phyloP scores from a whole-genome alignment of 352 stramenopile genomes.

The Phytopythium chamaehyphon region DNA sequence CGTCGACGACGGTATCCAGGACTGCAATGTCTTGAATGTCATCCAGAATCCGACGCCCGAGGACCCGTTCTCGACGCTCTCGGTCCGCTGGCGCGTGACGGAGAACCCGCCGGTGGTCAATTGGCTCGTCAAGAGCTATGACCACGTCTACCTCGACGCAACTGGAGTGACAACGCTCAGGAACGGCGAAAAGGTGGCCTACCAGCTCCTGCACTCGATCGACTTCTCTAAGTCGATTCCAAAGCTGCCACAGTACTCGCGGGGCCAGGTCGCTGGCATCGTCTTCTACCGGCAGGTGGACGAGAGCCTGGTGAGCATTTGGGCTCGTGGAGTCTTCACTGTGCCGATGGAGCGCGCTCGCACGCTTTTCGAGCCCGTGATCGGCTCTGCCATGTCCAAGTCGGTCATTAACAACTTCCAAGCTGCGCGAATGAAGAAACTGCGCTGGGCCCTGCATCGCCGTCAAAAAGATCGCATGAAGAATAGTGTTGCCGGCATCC shows the following conservation, averaged over 20 bases:
- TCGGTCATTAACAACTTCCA: no score
- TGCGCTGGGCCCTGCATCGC: no score
- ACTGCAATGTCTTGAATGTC: slow-evolving; percentile 16
- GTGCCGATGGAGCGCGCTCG: no score
- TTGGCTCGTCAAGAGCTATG: slow-evolving; percentile 17
- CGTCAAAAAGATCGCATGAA: no score
- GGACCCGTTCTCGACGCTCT: slow-evolving; percentile 34
- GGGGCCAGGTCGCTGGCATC: slow-evolving; percentile 18
- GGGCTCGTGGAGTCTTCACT: no score
- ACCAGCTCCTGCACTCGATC: slow-evolving; percentile 31
- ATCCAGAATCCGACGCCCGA: slow-evolving; percentile 33
- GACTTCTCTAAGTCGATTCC: slow-evolving; percentile 16
- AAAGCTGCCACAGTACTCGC: slow-evolving; percentile 13
- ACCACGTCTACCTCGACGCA: slow-evolving; percentile 17
- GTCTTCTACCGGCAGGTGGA: slow-evolving; percentile 16
- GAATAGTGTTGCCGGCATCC: no score
- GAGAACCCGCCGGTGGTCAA: slow-evolving; percentile 17
- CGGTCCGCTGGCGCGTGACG: slow-evolving; percentile 24
- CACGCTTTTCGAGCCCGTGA: no score
- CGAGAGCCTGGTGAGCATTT: not conserved
- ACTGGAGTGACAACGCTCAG: slow-evolving; percentile 25
- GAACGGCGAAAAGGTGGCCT: slow-evolving; percentile 25
- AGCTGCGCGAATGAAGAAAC: no score
- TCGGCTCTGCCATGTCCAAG: no score
- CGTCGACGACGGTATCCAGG: slow-evolving; percentile 7